Percentiles rank a stretch among this genome's conserved stretches.
These are phyloP conservation scores for Aspergillus ibericus DNA, from an alignment of 2,329 filamentous ascomycete species.

Conservation along the genomic window DNA sequence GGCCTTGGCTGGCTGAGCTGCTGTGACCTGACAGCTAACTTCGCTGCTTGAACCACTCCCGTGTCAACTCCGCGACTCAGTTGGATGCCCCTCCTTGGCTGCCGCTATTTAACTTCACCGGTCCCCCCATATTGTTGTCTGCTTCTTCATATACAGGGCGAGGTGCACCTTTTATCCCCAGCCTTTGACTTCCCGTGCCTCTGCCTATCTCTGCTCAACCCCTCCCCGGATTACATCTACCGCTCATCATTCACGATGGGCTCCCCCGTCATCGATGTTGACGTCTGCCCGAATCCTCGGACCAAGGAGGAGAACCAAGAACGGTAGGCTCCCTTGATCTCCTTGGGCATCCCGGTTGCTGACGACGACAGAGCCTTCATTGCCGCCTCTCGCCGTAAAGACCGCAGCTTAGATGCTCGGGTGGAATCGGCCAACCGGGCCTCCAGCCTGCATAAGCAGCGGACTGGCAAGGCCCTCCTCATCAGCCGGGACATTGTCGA, in stretches of 20 bases:
- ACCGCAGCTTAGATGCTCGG: constrained; percentile 82
- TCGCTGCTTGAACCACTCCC: constrained; percentile 3
- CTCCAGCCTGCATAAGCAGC: constrained; percentile 85
- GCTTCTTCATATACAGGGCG: neutral
- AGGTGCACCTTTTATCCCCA: neutral
- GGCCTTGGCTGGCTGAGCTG: constrained; percentile 1
- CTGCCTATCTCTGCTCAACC: neutral
- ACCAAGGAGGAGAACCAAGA: constrained; percentile 48
- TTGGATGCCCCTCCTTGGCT: constrained; percentile 1
- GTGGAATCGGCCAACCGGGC: constrained; percentile 84
- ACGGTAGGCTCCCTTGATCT: constrained; percentile 33
- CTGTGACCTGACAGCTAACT: constrained; percentile 13
- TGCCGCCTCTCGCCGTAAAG: constrained; percentile 81
- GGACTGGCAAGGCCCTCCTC: constrained; percentile 77
- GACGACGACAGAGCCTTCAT: constrained; percentile 71
- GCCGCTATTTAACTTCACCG: constrained; percentile 3
- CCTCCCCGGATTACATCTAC: neutral
- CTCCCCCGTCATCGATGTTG: constrained; percentile 31
- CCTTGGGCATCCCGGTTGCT: neutral
- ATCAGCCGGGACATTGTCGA: constrained; percentile 84
- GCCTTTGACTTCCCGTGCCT: neutral
- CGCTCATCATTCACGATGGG: constrained; percentile 18
- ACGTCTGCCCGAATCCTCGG: constrained; percentile 35
- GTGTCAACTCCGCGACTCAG: neutral
- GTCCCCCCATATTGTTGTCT: neutral